These are phyloP conservation scores for Eucalyptus leucophloia DNA, from an alignment of 345 rosid species.

Conservation along the genomic window DNA sequence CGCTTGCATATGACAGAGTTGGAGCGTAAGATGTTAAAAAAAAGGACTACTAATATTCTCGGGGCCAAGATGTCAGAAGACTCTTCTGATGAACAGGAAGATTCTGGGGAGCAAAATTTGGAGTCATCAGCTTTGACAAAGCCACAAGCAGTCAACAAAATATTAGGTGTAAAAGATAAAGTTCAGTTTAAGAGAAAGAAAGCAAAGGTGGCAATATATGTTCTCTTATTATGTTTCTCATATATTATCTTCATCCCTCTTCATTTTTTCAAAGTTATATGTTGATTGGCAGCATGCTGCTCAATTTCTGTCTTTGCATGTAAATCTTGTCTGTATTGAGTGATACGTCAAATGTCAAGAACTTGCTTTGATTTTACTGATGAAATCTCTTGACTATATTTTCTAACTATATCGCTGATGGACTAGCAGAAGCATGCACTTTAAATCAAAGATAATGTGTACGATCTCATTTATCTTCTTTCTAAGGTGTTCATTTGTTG, in stretches of 20 bases:
- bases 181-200: conserved; percentile 73
- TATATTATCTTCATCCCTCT: not conserved
- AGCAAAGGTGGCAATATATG: conserved; percentile 42
- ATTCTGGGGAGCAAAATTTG: not conserved
- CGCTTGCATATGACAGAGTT: conserved; percentile 36
- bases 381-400: not conserved
- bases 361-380: not conserved
- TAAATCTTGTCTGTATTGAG: not conserved
- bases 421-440: not conserved
- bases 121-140: conserved; percentile 1
- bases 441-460: not conserved
- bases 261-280: not conserved
- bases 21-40: conserved; percentile 34
- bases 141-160: conserved; percentile 10
- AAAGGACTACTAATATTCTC: conserved; percentile 14
- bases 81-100: conserved; percentile 22
- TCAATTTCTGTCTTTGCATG: not conserved
- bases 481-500: not conserved
- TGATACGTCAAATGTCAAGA: not conserved
- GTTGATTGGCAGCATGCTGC: not conserved
- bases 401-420: not conserved
- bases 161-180: conserved; percentile 35
- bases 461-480: not conserved
- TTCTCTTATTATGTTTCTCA: not conserved
- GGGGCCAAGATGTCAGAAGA: conserved; percentile 8